phyloP scores from a whole-genome alignment of 257 asterid genomes.

The Fraxinus excelsior region DNA sequence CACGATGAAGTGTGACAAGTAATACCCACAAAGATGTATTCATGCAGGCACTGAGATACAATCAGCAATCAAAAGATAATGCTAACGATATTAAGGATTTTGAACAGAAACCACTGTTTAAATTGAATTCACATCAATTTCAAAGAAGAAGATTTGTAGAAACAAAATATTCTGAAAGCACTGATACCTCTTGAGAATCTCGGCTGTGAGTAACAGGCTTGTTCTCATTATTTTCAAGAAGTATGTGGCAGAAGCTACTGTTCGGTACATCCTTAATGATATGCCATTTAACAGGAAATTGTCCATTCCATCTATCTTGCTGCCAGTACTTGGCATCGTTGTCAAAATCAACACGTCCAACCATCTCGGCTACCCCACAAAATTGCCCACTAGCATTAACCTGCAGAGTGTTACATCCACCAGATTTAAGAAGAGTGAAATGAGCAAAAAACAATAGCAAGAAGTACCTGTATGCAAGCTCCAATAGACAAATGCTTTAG shows the following conservation, averaged over 20 bases:
- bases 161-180: constrained; percentile 17
- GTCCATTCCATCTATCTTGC: constrained; percentile 99
- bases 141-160: neutral
- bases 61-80: neutral
- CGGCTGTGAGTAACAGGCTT: constrained; percentile 99
- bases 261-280: constrained; percentile 92
- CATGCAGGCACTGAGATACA: neutral
- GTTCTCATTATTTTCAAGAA: constrained; percentile 93
- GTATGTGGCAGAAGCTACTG: constrained; percentile 89
- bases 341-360: constrained; percentile 89
- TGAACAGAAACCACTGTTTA: neutral
- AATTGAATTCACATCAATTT: neutral
- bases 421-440: constrained; percentile 14
- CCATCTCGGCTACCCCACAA: constrained; percentile 99
- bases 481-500: constrained; percentile 11
- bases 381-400: constrained; percentile 99
- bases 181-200: constrained; percentile 95
- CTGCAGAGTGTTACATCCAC: constrained; percentile 44
- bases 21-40: neutral
- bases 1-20: neutral
- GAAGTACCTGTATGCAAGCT: constrained; percentile 16
- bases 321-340: constrained; percentile 97
- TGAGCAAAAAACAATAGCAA: constrained; percentile 17
- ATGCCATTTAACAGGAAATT: constrained; percentile 96
- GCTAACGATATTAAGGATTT: neutral